These are phyloP conservation scores for Chalaropsis ovoidea DNA, from an alignment of 2,329 filamentous ascomycete genomes.

Conservation along the genomic window DNA sequence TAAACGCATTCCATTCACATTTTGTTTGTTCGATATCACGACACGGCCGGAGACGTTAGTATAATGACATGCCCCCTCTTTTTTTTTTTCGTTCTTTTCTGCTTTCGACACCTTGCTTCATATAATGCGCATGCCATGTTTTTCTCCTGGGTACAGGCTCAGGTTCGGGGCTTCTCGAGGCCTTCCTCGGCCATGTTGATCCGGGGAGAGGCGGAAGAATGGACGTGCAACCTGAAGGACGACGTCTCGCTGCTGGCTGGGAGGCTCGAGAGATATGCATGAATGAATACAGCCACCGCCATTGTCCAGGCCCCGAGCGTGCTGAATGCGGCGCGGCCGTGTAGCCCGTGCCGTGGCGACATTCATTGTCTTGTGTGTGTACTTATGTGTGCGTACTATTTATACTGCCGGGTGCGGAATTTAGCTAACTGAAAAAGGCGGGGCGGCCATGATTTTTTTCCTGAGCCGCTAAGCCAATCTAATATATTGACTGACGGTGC, in stretches of 20 bases:
- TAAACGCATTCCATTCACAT: slow-evolving; percentile 23
- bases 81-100: not conserved
- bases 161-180: too few relatives aligned
- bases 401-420: not conserved
- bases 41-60: slow-evolving; percentile 18
- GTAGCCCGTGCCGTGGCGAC: too few relatives aligned
- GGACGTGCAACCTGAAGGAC: too few relatives aligned
- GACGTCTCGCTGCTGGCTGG: not conserved
- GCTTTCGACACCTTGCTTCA: not conserved
- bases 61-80: not conserved
- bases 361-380: not conserved
- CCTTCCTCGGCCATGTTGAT: too few relatives aligned
- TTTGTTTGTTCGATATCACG: slow-evolving; percentile 23
- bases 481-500: not conserved
- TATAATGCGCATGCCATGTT: not conserved
- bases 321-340: not conserved
- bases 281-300: not conserved
- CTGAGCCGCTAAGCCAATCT: too few relatives aligned
- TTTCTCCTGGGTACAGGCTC: not conserved
- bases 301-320: not conserved
- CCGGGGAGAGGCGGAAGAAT: not conserved
- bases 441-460: too few relatives aligned
- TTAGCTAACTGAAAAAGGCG: not conserved
- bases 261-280: not conserved
- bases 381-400: not conserved